Conservation (phyloP, 352 stramenopile species). For the Globisporangium cederbergense region DNA sequence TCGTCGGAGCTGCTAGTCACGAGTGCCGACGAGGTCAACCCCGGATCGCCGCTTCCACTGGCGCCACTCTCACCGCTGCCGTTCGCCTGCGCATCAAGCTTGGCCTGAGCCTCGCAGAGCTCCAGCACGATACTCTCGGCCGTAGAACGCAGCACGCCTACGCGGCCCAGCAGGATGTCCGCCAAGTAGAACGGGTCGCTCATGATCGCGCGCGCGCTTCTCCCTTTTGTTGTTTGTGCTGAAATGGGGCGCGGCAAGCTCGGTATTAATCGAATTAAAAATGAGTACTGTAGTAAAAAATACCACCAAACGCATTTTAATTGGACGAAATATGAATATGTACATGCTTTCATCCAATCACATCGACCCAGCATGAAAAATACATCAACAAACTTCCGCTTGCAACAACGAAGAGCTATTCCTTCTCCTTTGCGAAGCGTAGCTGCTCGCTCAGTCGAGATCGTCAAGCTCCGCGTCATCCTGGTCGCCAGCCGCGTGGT, state of each 20-base stretch:
- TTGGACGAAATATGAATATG: slow-evolving; percentile 24
- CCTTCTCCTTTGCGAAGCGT: not conserved
- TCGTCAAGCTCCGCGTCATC: slow-evolving; percentile 22
- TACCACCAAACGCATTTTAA: not conserved
- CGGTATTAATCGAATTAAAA: slow-evolving; percentile 2
- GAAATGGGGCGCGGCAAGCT: not conserved
- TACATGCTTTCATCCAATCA: slow-evolving; percentile 16
- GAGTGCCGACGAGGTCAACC: not conserved
- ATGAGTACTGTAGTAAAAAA: not conserved
- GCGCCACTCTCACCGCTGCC: not conserved
- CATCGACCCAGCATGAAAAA: slow-evolving; percentile 3
- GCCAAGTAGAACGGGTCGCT: slow-evolving; percentile 86
- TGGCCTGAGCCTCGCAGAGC: slow-evolving; percentile 66
- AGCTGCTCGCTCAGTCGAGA: slow-evolving; percentile 10
- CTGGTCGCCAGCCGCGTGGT: slow-evolving; percentile 27
- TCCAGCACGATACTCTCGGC: slow-evolving; percentile 85
- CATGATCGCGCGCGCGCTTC: slow-evolving; percentile 31
- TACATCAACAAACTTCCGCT: not conserved
- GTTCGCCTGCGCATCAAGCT: slow-evolving; percentile 40
- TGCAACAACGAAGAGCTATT: not conserved
- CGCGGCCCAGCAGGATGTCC: slow-evolving; percentile 79
- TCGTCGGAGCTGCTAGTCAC: slow-evolving; percentile 40
- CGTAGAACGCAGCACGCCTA: slow-evolving; percentile 80
- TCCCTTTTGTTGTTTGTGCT: not conserved
- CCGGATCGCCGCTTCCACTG: slow-evolving; percentile 7